Conservation (phyloP, 225 moss, liverwort and hornwort species). For the Asterella californica region DNA sequence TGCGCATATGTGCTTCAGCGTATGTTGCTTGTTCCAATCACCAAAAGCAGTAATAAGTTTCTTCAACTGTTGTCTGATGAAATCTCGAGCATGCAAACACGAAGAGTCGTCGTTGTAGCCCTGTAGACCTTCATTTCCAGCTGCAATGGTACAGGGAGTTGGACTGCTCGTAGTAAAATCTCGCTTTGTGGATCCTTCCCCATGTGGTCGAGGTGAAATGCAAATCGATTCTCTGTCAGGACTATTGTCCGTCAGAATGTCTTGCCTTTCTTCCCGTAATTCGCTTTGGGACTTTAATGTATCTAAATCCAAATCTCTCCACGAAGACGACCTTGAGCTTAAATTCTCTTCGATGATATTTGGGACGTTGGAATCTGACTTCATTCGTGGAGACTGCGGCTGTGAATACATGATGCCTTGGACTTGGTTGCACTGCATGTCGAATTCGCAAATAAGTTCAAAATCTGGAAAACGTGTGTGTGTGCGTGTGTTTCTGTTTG, state of each 20-base stretch:
- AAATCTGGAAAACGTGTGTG: background rate
- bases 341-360: background rate
- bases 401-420: background rate
- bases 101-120: constrained; percentile 22
- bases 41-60: constrained; percentile 8
- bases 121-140: constrained; percentile 19
- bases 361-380: background rate
- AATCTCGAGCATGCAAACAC: constrained; percentile 30
- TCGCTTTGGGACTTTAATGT: background rate
- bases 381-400: background rate
- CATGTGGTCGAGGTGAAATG: background rate
- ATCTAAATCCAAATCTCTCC: background rate
- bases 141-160: constrained; percentile 14
- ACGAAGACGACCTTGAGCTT: background rate
- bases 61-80: constrained; percentile 8
- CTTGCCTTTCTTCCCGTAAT: background rate
- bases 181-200: background rate
- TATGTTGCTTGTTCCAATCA: constrained; percentile 36
- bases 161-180: background rate
- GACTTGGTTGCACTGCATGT: background rate
- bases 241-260: background rate
- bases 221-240: background rate
- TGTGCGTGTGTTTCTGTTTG: too few species aligned
- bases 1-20: constrained; percentile 52
- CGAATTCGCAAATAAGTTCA: background rate